Conservation (phyloP, 129 eudicot species). For the carrot (Daucus carota) region DH1_v3.0 NC_030389.2:38053501-38054000, state of each 20-base stretch:
- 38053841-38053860: not conserved
- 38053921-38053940: too few relatives aligned
- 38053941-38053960: too few relatives aligned
- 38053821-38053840: not conserved
- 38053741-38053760: constrained; percentile 29
- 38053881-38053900: not conserved
- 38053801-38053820: constrained; percentile 9
- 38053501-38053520: not conserved
- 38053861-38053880: not conserved
- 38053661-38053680: constrained; percentile 16
- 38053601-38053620: not conserved
- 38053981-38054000: too few relatives aligned
- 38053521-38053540: not conserved
- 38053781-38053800: constrained; percentile 61
- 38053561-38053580: not conserved
- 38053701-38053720: not conserved
- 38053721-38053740: not conserved
- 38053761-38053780: constrained; percentile 44
- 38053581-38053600: not conserved
- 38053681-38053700: not conserved
- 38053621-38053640: constrained; percentile 10
- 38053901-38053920: too few relatives aligned
- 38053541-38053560: not conserved
- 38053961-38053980: not conserved
- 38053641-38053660: constrained; percentile 21